Percentiles rank a stretch among this genome's conserved stretches.
phyloP scores from a whole-genome alignment of 208 protist species.

The Trypanosoma caninum region DNA sequence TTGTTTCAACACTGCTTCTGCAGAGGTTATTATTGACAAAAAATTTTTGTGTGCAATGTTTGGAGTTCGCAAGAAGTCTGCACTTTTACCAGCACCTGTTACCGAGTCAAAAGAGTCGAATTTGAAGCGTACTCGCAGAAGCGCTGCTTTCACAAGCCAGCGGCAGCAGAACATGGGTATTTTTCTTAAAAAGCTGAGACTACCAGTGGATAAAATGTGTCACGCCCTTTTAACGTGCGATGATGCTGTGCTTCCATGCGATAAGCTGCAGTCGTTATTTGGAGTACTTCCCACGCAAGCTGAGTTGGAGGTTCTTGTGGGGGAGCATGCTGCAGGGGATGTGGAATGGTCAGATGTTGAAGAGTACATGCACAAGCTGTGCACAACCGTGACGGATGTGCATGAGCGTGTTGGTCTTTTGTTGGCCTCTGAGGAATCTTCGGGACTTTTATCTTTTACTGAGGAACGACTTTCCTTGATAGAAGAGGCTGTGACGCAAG shows the following conservation, averaged over 20 bases:
- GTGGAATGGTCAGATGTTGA: constrained; percentile 64
- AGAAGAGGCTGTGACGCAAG: constrained; percentile 38
- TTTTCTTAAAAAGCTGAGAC: constrained; percentile 53
- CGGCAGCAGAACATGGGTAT: constrained; percentile 78
- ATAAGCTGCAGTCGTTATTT: constrained; percentile 44
- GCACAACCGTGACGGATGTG: constrained; percentile 47
- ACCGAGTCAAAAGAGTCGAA: constrained; percentile 20
- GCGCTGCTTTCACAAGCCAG: constrained; percentile 51
- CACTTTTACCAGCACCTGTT: constrained; percentile 3
- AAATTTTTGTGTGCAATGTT: constrained; percentile 59
- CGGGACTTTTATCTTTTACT: constrained; percentile 34
- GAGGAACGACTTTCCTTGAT: constrained; percentile 40
- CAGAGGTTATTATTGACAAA: constrained; percentile 40
- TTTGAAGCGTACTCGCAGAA: constrained; percentile 16
- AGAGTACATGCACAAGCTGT: constrained; percentile 51
- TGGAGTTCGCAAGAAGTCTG: constrained; percentile 38
- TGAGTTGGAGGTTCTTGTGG: constrained; percentile 41
- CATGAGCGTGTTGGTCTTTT: constrained; percentile 72
- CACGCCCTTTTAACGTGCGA: constrained; percentile 56
- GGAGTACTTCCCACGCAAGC: constrained; percentile 43
- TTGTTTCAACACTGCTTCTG: constrained; percentile 22
- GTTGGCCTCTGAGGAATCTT: constrained; percentile 47
- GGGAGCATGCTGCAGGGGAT: constrained; percentile 37
- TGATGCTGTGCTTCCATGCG: constrained; percentile 30
- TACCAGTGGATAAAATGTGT: constrained; percentile 46